A percentile compares a stretch with the other conserved stretches of the same genome.
Evolutionary conservation across 331 rosid genomes (phyloP).

Genomic region (Pyrus hybrid): DNA sequence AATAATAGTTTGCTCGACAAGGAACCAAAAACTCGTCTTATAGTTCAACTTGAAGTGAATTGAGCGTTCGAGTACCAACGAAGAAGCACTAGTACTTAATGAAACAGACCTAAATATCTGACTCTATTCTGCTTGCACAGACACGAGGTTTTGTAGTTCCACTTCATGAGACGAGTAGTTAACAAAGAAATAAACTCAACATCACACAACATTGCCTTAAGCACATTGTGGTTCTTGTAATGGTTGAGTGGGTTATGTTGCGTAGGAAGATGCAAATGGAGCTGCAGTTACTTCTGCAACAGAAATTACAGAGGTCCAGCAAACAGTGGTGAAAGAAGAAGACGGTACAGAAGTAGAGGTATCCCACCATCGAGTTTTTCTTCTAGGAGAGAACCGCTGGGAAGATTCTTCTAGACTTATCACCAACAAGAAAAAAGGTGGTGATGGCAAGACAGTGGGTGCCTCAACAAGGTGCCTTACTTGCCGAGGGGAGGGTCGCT

Average conservation of each 20-base stretch:
- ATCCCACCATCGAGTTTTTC: constrained; percentile 62
- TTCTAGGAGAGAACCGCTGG: constrained; percentile 94
- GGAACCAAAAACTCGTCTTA: background rate
- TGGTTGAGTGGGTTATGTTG: background rate
- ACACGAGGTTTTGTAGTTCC: background rate
- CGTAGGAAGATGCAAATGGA: constrained; percentile 70
- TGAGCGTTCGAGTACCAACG: background rate
- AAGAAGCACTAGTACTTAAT: background rate
- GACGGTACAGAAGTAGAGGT: constrained; percentile 28
- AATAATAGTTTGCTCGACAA: too few species aligned
- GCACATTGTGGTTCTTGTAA: background rate
- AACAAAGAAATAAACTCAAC: background rate
- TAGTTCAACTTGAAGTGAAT: background rate
- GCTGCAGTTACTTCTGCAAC: constrained; percentile 47
- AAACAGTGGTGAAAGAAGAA: constrained; percentile 30
- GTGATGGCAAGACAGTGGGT: constrained; percentile 27
- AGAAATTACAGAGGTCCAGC: constrained; percentile 51
- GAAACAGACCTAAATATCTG: background rate
- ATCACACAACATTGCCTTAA: background rate
- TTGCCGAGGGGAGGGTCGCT: constrained; percentile 89
- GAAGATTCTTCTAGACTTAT: constrained; percentile 84
- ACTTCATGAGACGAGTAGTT: background rate
- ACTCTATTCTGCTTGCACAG: background rate
- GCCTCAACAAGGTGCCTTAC: constrained; percentile 48
- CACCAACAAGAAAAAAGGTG: constrained; percentile 14